Evolutionary conservation across 805 yeast species (phyloP).

Genomic region (Cyberlindnera galapagoensis): DNA sequence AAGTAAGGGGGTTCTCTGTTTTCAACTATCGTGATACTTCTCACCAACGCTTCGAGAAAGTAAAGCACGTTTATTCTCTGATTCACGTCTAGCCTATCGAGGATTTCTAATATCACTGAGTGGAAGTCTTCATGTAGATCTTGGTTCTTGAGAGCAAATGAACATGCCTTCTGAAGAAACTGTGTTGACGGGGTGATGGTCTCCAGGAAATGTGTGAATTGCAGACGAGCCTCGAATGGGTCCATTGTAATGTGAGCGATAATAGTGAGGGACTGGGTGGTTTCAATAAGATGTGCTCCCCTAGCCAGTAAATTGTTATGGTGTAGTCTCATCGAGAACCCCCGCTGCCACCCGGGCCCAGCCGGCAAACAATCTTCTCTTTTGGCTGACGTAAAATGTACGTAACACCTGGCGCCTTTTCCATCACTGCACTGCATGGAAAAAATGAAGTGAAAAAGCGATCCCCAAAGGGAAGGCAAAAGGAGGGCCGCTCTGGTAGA

Average conservation of each 20-base stretch:
- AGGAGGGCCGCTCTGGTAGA: not conserved
- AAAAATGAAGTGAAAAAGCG: constrained; percentile 10
- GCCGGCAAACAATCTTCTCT: too few relatives aligned
- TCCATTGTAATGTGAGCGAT: constrained; percentile 62
- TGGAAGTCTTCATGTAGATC: constrained; percentile 65
- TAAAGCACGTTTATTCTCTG: constrained; percentile 60
- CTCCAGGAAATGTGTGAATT: constrained; percentile 62
- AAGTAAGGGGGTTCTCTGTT: constrained; percentile 17
- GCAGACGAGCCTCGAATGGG: constrained; percentile 78
- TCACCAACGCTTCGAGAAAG: constrained; percentile 57
- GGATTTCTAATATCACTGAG: constrained; percentile 57
- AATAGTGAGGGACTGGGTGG: too few relatives aligned
- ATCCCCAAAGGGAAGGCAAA: too few relatives aligned
- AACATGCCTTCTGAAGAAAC: constrained; percentile 29
- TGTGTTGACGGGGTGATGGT: constrained; percentile 57
- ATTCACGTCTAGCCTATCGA: constrained; percentile 49
- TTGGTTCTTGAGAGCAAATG: constrained; percentile 43
- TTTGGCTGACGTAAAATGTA: too few relatives aligned
- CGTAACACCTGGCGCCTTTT: not conserved
- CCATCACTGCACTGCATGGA: not conserved
- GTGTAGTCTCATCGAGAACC: too few relatives aligned
- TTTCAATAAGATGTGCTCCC: too few relatives aligned
- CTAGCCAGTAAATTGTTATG: too few relatives aligned
- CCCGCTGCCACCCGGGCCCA: too few relatives aligned
- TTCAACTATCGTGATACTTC: constrained; percentile 17